Base-by-base conservation (phyloP, 2,329 filamentous ascomycete species). In the Trematosphaeria pertusa region DNA sequence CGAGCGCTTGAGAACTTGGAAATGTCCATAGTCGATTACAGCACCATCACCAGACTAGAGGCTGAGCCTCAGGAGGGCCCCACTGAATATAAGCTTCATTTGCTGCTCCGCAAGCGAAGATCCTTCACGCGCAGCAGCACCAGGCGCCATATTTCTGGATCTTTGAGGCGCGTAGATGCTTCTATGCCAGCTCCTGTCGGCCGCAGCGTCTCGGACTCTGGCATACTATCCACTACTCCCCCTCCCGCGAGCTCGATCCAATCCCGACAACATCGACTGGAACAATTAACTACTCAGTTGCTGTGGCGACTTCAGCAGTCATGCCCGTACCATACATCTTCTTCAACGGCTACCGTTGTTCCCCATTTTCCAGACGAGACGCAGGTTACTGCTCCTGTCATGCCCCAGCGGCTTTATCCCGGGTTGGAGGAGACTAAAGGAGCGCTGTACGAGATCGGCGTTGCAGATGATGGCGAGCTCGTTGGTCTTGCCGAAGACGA, bases 241-340 rank as follows among this genome's bases (percentile, higher is more conserved):
- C 67, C 72, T 32, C 74, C 69, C 46, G 63, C 71, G 52, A 77
- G 81, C 7, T 84, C 85, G 1, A 84, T 75, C 35, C 87, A 92
- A 62, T 86, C 86, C 20, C 86, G 91, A 18, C 91, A 96, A 70
- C 85, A 91, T 58, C 84, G 94, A 35, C 79, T 97, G 12, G 87
- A 96, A 65, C 91, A 97, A 63, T 76, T 99, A 52, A 99, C 93
- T 0, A 99, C 94, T 0, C 94, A 99, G 71, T 79, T 99, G 18
- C 77, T 99, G 5, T 99, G 94, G 94, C 83, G 94, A 37, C 73
- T 99, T 46, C 92, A 97, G 67, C 94, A 99, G 69, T 97, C 93
- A 1, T 96, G 90, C 7, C 90, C 91, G 0, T 90, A 95, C 69
- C 92, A 97, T 73, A 85, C 89, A 1, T 89, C 89, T 6, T 88